Conservation (phyloP, 2,329 filamentous ascomycete species). For the Lasiodiplodia sp. region DNA sequence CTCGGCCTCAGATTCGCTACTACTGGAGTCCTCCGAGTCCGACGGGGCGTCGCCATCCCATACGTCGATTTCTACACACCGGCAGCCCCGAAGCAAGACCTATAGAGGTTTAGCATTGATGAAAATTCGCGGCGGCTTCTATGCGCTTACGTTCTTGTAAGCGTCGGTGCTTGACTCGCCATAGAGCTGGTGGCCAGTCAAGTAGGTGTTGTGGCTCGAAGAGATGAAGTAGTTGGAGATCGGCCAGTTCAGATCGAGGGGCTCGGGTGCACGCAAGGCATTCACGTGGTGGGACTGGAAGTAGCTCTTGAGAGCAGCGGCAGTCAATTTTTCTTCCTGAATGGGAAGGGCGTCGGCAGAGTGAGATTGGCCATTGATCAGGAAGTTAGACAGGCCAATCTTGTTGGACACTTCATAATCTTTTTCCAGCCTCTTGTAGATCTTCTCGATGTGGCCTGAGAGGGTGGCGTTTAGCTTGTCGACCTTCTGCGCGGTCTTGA, state of each 20-base stretch:
- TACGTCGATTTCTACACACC: conserved; percentile 94
- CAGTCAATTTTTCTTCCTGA: conserved; percentile 13
- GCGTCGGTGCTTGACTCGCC: conserved; percentile 78
- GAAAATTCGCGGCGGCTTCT: not conserved
- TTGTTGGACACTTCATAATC: conserved; percentile 42
- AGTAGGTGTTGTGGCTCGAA: conserved; percentile 93
- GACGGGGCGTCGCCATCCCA: conserved; percentile 75
- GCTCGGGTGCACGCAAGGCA: conserved; percentile 52
- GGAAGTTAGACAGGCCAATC: conserved; percentile 30
- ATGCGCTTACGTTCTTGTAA: conserved; percentile 73
- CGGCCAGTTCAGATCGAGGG: conserved; percentile 68
- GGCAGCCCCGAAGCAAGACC: conserved; percentile 78
- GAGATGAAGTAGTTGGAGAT: conserved; percentile 93
- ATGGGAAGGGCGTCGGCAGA: conserved; percentile 20
- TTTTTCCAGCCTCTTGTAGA: conserved; percentile 42
- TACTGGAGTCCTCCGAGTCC: conserved; percentile 44
- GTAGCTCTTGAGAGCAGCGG: conserved; percentile 19
- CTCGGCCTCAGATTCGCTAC: conserved; percentile 36
- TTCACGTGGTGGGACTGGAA: conserved; percentile 41
- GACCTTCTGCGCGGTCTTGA: conserved; percentile 39
- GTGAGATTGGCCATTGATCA: conserved; percentile 23
- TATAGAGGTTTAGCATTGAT: conserved; percentile 42
- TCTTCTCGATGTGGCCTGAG: conserved; percentile 39
- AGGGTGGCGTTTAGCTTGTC: conserved; percentile 41
- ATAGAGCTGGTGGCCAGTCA: conserved; percentile 84